Evolutionary conservation across 2,329 filamentous ascomycete genomes (phyloP).

Genomic region (Colletotrichum sp.): DNA sequence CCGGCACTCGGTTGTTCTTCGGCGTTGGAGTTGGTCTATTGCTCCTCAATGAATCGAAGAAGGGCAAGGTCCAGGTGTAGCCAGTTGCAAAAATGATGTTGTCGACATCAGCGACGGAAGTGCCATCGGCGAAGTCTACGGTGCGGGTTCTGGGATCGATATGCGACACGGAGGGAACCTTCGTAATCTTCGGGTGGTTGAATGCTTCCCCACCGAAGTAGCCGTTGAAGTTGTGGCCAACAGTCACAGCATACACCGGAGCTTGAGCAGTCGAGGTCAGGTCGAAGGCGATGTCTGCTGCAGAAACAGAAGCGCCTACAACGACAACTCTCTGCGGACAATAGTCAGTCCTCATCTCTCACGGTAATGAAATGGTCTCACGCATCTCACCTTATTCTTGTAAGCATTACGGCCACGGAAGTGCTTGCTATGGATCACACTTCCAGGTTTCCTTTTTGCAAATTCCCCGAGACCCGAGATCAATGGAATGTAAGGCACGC

Average conservation of each 20-base stretch:
- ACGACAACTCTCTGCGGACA: conserved; percentile 58
- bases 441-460: conserved; percentile 48
- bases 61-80: conserved; percentile 68
- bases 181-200: conserved; percentile 54
- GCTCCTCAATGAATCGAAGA: conserved; percentile 43
- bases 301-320: conserved; percentile 69
- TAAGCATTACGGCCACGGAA: conserved; percentile 53
- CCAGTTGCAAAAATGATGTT: conserved; percentile 72
- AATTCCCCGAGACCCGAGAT: conserved; percentile 54
- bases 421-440: conserved; percentile 60
- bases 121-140: conserved; percentile 63
- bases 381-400: conserved; percentile 45
- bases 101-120: conserved; percentile 57
- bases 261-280: conserved; percentile 48
- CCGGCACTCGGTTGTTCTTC: conserved; percentile 60
- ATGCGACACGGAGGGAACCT: conserved; percentile 51
- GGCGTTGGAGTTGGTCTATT: conserved; percentile 19
- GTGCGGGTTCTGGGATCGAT: conserved; percentile 44
- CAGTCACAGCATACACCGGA: conserved; percentile 57
- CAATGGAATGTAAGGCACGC: conserved; percentile 59
- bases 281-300: conserved; percentile 64
- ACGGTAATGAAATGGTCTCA: accelerated
- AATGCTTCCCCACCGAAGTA: conserved; percentile 67
- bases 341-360: neutral
- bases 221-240: conserved; percentile 53